These are phyloP conservation scores for Globisporangium spiculum DNA, from an alignment of 352 stramenopile genomes.

Conservation along the genomic window DNA sequence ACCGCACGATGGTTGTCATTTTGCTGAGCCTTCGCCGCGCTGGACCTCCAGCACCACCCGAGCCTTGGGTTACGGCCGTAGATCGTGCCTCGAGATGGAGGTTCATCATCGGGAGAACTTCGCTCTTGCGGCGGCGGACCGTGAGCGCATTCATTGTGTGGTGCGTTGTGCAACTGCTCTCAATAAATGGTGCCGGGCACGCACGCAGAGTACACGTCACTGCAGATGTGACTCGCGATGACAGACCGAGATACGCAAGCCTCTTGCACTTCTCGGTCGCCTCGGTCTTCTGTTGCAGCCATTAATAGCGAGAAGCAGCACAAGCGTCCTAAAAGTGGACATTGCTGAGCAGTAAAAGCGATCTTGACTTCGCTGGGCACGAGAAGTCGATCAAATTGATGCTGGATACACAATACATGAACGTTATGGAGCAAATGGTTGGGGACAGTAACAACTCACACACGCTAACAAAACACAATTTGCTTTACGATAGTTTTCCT, in stretches of 20 bases:
- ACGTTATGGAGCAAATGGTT: not conserved
- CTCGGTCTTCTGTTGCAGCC: not conserved
- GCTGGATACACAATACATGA: not conserved
- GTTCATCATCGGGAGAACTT: not conserved
- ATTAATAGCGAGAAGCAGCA: not conserved
- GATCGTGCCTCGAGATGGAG: not conserved
- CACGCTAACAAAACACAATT: not conserved
- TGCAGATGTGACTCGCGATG: not conserved
- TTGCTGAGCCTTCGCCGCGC: not conserved
- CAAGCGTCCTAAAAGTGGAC: not conserved
- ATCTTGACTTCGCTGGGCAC: not conserved
- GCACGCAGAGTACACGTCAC: not conserved
- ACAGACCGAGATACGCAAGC: not conserved
- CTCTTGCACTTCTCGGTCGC: not conserved
- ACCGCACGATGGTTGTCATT: slow-evolving; percentile 7
- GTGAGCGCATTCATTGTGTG: slow-evolving; percentile 14
- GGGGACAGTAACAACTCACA: not conserved
- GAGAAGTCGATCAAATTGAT: not conserved
- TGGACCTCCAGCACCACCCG: not conserved
- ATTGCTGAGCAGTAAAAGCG: not conserved
- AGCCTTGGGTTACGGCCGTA: not conserved
- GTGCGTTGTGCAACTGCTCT: slow-evolving; percentile 24
- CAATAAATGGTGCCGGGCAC: not conserved
- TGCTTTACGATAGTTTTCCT: not conserved
- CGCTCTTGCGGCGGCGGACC: slow-evolving; percentile 1